Base-by-base conservation (phyloP, 129 eudicot species). In the Lonicera japonica region DNA sequence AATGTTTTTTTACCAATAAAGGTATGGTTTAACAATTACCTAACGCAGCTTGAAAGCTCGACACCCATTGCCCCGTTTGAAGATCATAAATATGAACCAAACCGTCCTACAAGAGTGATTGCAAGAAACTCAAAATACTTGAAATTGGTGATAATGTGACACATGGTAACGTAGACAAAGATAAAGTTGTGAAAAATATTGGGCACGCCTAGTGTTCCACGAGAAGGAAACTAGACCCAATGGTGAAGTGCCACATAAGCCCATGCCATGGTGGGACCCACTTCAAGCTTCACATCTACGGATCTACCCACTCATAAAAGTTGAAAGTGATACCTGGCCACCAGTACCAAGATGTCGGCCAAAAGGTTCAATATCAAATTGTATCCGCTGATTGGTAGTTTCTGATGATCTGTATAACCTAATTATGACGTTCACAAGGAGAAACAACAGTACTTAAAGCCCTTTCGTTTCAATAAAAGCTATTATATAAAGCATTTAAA, bases 331-430 rank as follows among this genome's bases (percentile, higher is more conserved):
- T 82, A 94, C 99, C 96, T 94, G 95, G 51, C 99, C 99, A 58
- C 96, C 99, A 38, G 99, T 85, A 71, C 89, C 99, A 64, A 94
- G 99, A 79, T 94, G 79, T 57, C 77, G 92, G 60, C 95, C 99
- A 56, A 56, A 74, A 46, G 96, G 96, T 74, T 94, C 99, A 47
- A 77, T 81, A 71, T 94, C 99, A 88, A 94, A 94, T 52, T 79
- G 82, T 76, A 94, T 94, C 64, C 99, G 79, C 74, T 94, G 99
- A 79, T 94, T 94, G 66, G 99, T 94, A 54, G 75, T 73, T 65
- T 94, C 96, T 5, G 96, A 40, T 74, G 99, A 88, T 79, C 99
- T 82, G 71, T 85, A 94, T 43, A 94, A 68, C 86, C 99, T 94
- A 73, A 67, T 69, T 58, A 70, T 25, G 61, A 5, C 62, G 16